Evolutionary conservation across 306 rosid genomes (phyloP).

Genomic region (Carpinus fangiana): DNA sequence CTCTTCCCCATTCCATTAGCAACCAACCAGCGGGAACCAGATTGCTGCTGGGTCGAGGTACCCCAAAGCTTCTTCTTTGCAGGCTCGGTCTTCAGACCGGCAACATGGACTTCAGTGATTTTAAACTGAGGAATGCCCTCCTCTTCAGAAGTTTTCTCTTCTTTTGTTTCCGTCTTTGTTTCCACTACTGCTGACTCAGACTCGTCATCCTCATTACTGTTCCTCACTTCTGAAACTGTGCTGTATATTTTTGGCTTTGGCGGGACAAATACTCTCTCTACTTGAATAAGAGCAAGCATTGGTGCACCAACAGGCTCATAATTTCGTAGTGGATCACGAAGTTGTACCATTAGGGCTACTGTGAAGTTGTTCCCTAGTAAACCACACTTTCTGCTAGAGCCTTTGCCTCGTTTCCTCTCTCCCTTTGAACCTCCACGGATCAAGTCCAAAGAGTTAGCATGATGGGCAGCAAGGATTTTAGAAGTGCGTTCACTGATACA

Average conservation of each 20-base stretch:
- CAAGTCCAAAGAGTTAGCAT: conserved; percentile 70
- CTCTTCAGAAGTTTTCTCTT: conserved; percentile 47
- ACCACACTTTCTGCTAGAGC: conserved; percentile 59
- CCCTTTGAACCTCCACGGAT: conserved; percentile 55
- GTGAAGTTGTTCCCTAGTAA: conserved; percentile 86
- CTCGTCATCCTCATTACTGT: conserved; percentile 41
- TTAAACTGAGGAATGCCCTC: conserved; percentile 65
- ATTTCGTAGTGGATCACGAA: conserved; percentile 81
- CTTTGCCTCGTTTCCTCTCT: conserved; percentile 61
- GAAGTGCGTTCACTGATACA: conserved; percentile 78
- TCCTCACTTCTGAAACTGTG: conserved; percentile 47
- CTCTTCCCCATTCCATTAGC: conserved; percentile 88
- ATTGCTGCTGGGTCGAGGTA: conserved; percentile 52
- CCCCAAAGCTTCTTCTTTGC: conserved; percentile 66
- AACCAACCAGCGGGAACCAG: conserved; percentile 91
- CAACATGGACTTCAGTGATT: conserved; percentile 76
- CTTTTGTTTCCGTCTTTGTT: conserved; percentile 39
- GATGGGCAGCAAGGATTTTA: conserved; percentile 85
- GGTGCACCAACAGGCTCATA: conserved; percentile 88
- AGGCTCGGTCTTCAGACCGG: conserved; percentile 63
- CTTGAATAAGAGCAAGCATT: conserved; percentile 88
- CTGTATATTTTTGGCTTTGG: conserved; percentile 70
- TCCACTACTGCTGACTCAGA: conserved; percentile 39
- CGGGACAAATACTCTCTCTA: conserved; percentile 79
- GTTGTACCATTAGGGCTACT: conserved; percentile 84